Percentiles rank a stretch among this genome's conserved stretches.
These are phyloP conservation scores for Labyrinthula sp. DNA, from an alignment of 352 stramenopile genomes.

Conservation along the genomic window DNA sequence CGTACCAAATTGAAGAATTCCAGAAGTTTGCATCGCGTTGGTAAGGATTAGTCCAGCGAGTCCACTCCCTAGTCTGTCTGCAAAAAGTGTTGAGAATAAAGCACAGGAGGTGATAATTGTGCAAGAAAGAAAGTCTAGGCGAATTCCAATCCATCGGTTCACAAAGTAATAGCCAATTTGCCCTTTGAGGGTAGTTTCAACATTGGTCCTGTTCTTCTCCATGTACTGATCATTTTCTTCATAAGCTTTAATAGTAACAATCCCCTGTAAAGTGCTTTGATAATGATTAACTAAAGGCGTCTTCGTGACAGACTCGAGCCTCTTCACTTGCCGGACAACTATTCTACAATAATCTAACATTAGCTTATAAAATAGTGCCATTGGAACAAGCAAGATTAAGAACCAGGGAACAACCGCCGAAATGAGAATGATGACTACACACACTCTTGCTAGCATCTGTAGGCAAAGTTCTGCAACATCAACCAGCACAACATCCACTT, in stretches of 20 bases:
- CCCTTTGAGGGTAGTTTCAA: constrained; percentile 15
- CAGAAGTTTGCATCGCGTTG: constrained; percentile 4
- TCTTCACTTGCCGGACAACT: constrained; percentile 29
- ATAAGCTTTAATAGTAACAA: constrained; percentile 21
- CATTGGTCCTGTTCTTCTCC: not conserved
- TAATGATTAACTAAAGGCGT: constrained; percentile 30
- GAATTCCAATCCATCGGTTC: constrained; percentile 29
- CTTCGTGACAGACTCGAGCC: constrained; percentile 24
- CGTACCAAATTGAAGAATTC: constrained; percentile 24
- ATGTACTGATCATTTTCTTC: constrained; percentile 1
- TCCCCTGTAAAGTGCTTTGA: constrained; percentile 18
- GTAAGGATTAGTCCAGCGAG: constrained; percentile 25
- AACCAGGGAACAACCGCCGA: constrained; percentile 42
- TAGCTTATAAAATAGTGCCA: constrained; percentile 53
- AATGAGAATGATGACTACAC: constrained; percentile 40
- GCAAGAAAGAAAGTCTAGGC: constrained; percentile 24
- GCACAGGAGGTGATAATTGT: constrained; percentile 12
- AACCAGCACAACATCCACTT: constrained; percentile 59
- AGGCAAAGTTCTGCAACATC: constrained; percentile 41
- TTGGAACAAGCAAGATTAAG: constrained; percentile 44
- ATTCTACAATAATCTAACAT: constrained; percentile 49
- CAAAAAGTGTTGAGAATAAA: constrained; percentile 11
- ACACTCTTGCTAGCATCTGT: constrained; percentile 38
- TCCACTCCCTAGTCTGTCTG: constrained; percentile 2
- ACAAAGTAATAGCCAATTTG: constrained; percentile 22